Evolutionary conservation across 2,329 filamentous ascomycete genomes (phyloP).

Genomic region (Trichoderma semiorbis): DNA sequence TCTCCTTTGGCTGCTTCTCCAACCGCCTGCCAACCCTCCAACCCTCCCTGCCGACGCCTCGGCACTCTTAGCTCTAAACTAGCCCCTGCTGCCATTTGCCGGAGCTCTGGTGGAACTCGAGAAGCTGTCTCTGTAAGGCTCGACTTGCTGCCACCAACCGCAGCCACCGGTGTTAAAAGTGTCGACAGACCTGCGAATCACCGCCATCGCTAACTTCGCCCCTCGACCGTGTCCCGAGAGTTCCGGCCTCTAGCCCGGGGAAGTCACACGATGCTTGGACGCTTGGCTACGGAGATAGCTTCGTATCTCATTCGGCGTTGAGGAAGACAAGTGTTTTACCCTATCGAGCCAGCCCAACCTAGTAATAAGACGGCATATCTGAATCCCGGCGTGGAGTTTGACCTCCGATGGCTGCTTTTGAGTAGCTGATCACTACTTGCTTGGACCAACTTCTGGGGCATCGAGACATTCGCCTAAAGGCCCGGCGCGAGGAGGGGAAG

Average conservation of each 20-base stretch:
- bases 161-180: background rate
- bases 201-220: slow-evolving; percentile 11
- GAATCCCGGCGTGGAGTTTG: background rate
- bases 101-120: slow-evolving; percentile 6
- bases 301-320: background rate
- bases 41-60: background rate
- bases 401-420: background rate
- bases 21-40: background rate
- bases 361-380: background rate
- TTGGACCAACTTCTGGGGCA: background rate
- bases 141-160: background rate
- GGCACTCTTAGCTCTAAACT: slow-evolving; percentile 3
- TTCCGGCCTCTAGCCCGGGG: slow-evolving; percentile 10
- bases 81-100: slow-evolving; percentile 8
- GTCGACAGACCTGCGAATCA: background rate
- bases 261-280: slow-evolving; percentile 7
- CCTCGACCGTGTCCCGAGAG: slow-evolving; percentile 18
- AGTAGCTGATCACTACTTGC: background rate
- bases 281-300: background rate
- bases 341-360: background rate
- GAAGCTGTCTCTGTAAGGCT: background rate
- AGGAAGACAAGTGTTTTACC: background rate
- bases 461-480: background rate
- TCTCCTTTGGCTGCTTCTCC: background rate
- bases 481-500: background rate